A percentile compares a stretch with the other conserved stretches of the same genome.
Evolutionary conservation across 208 protist species (phyloP).

Genomic region (Acanthamoeba castellanii): DNA sequence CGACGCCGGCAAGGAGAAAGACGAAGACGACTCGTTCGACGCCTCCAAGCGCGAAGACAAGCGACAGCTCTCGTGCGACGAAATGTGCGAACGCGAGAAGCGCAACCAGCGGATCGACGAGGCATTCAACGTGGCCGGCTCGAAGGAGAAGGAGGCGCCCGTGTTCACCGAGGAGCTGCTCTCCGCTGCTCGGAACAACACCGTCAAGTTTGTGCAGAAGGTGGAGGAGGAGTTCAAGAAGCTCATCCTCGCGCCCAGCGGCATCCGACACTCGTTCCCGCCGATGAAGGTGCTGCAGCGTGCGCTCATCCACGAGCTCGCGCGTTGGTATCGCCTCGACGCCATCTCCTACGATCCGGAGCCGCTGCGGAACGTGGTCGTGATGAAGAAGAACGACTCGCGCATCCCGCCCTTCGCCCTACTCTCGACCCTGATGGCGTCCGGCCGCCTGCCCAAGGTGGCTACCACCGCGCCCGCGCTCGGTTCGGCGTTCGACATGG

Average conservation of each 20-base stretch:
- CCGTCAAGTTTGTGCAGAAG: constrained; percentile 47
- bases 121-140: constrained; percentile 67
- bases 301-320: constrained; percentile 65
- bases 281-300: constrained; percentile 65
- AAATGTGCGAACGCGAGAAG: constrained; percentile 80
- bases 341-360: constrained; percentile 57
- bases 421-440: not conserved
- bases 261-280: constrained; percentile 11
- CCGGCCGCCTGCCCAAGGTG: constrained; percentile 3
- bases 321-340: constrained; percentile 16
- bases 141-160: constrained; percentile 17
- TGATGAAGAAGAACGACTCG: constrained; percentile 65
- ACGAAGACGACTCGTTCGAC: not conserved
- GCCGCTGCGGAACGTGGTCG: constrained; percentile 15
- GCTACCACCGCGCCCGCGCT: not conserved
- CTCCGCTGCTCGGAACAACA: not conserved
- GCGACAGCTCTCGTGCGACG: constrained; percentile 82
- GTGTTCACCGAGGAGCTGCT: constrained; percentile 62
- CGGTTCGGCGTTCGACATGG: constrained; percentile 30
- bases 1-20: not conserved
- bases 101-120: constrained; percentile 80
- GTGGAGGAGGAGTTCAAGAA: constrained; percentile 48
- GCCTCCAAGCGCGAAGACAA: constrained; percentile 1
- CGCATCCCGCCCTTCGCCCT: constrained; percentile 4
- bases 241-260: constrained; percentile 36